phyloP scores from a whole-genome alignment of 495 filamentous ascomycete species.

The Delitschia confertaspora region DNA sequence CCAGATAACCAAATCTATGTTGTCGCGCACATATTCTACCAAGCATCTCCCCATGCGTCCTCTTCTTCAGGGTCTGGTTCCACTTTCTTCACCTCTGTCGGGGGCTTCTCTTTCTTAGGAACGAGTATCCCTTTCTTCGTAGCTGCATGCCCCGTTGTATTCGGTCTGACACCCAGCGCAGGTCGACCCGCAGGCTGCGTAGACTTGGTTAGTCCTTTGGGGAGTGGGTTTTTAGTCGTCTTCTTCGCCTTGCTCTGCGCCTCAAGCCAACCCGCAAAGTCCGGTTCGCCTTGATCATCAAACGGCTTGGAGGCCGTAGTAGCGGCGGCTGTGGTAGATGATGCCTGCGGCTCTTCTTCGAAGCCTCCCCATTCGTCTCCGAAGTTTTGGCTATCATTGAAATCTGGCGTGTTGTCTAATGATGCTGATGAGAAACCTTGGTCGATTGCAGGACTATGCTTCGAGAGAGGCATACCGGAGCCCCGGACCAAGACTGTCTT shows the following conservation, averaged over 20 bases:
- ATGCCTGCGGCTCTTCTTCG: conserved; percentile 17
- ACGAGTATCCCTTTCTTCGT: conserved; percentile 38
- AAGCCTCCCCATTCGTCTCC: conserved; percentile 40
- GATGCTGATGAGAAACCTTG: too few relatives aligned
- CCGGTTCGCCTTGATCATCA: conserved; percentile 77
- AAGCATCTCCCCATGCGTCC: conserved; percentile 59
- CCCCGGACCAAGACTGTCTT: conserved; percentile 1
- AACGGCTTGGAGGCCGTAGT: conserved; percentile 45
- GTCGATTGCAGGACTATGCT: too few relatives aligned
- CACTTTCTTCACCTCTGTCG: conserved; percentile 26
- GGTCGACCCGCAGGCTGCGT: conserved; percentile 13
- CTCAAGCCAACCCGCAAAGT: conserved; percentile 88
- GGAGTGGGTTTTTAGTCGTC: conserved; percentile 49
- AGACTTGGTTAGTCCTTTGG: conserved; percentile 65
- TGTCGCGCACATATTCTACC: conserved; percentile 34
- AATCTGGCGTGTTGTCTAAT: too few relatives aligned
- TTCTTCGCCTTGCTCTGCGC: conserved; percentile 69
- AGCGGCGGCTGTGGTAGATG: conserved; percentile 28
- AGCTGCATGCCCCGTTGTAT: conserved; percentile 29
- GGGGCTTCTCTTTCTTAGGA: conserved; percentile 32
- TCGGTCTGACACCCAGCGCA: conserved; percentile 31
- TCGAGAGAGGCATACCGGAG: too few relatives aligned
- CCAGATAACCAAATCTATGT: background rate
- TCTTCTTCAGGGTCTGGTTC: conserved; percentile 48
- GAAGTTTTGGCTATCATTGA: conserved; percentile 47